Base-by-base conservation (phyloP, 495 filamentous ascomycete genomes). In the Penicillium lividum region DNA sequence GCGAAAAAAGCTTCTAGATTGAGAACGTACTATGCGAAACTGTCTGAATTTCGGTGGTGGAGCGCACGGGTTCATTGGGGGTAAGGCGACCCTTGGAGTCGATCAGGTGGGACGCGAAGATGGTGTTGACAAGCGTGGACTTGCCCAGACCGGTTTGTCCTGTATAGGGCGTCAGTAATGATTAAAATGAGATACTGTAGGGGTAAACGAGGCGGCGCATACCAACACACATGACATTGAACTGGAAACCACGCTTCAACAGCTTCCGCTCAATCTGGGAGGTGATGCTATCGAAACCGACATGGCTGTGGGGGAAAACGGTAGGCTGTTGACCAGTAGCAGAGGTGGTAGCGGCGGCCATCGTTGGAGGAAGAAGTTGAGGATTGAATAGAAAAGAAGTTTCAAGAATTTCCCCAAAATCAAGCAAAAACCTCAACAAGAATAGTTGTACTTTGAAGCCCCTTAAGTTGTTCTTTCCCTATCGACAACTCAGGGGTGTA, bases 191-290 rank as follows among this genome's bases (percentile, higher is more conserved):
- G 29, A 33, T 3, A 6, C 13, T 28, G 15, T 13, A 54, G 25
- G 36, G 30, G 36, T 11, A 29, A 16, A 30, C 46, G 25, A 34
- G 18, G 27, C 54, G 53, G 46, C 40, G 87, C 93, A 72, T 81
- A 98, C 94, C 94, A 77, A 99, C 94, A 77, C 95, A 98, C 78
- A 99, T 99, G 66, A 99, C 88, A 76, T 99, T 99, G 85, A 99
- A 99, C 77, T 99, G 94, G 77, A 99, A 99, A 65, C 94, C 94
- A 73, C 94, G 92, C 85, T 99, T 99, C 76, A 99, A 79, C 65
- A 99, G 89, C 87, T 99, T 99, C 78, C 90, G 88, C 84, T 98
- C 93, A 67, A 98, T 97, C 80, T 98, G 93, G 36, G 87, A 90
- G 57, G 93, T 97, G 78, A 98, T 97, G 79, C 94, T 97, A 81